Base-by-base conservation (phyloP, 202 grass and related monocot species). In the Tripidium arundinaceum region DNA sequence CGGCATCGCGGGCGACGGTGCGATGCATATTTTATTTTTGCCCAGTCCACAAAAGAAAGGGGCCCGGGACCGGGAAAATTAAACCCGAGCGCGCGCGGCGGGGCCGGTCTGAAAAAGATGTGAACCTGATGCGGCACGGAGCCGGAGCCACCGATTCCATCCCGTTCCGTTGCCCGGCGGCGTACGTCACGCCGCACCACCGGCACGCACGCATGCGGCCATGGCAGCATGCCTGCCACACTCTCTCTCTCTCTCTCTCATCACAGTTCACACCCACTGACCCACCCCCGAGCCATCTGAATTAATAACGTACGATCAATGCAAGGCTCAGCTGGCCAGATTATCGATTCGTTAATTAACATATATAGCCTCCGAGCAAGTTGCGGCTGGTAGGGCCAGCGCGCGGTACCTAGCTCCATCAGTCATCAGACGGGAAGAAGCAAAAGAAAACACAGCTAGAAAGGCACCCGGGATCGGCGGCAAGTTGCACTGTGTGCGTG, bases 121-220 rank as follows among this genome's bases (percentile, higher is more conserved):
- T 36, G 28, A 52, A 55, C 37, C 47, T 4, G 29, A 57, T 55
- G 47, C 19, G 47, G 62, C 31, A 1, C 8, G 15, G 15, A 18
- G 15, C 6, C 46, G 29, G 71, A 57, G 29, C 31, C 31, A 38
- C 29, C 31, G 5, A 1, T 16, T 36, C 71, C 5, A 24, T 21
- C 54, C 64, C 29, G 3, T 21, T 14, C 42, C 80, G 1, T 21
- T 65, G n/a, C n/a, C n/a, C 73, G 41, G 25, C 55, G 54, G 55
- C 75, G 66, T 47, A 54, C 82, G 82, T 63, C 82, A 84, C 55
- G 74, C 55, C 29, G 65, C 75, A 71, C 55, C 8, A 7, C 49
- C 2, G 16, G 5, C 16, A 19, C 46, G 15, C 50, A 24, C 50
- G 45, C 24, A n/a, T n/a, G n/a, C n/a, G n/a, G n/a, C n/a, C n/a